Base-by-base conservation (phyloP, 1,139 yeast genomes). In the Debaryomycetaceae sp. region DNA sequence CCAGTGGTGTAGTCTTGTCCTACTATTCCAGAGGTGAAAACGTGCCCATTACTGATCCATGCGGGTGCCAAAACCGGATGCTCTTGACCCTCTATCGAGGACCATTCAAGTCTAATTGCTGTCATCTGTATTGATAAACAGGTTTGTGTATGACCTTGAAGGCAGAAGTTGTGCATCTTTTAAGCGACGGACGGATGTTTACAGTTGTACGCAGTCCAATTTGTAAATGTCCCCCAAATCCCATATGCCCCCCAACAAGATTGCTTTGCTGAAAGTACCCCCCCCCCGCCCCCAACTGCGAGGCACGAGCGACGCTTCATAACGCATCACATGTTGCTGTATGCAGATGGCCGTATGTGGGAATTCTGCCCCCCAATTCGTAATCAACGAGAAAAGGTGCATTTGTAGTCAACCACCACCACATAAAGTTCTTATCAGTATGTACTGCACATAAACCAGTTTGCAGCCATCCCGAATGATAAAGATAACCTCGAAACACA, bases 61-160 rank as follows among this genome's bases (percentile, higher is more conserved):
- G 77, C 78, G 36, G 78, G 79, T 61, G 48, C 56, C 24, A 71
- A 33, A 49, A 53, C 39, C 50, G 56, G 43, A 44, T 46, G 58
- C 48, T 56, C 64, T 38, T 48, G 48, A 11, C 65, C 65, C 14
- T 55, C 59, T 36, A 63, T 51, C 23, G 65, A 56, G 17, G 61
- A 48, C 71, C 71, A 64, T 34, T 58, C 59, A 30, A 63, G 46
- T 41, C 56, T 58, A 42, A 48, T 45, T 16, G 62, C 65, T 19
- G 37, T 39, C 52, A 45, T 46, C 32, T 15, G 23, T 2, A 5
- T n/a, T 24, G 14, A 22, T 5, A 5, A 22, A 8, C 12, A 22
- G 24, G 5, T 5, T 13, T 22, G 24, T 13, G 8, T 10, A 19
- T 13, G 24, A 22, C n/a, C n/a, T n/a, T n/a, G n/a, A n/a, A n/a